A percentile compares a stretch with the other conserved stretches of the same genome.
phyloP scores from a whole-genome alignment of 2,329 filamentous ascomycete species.

The Coniella vitis region DNA sequence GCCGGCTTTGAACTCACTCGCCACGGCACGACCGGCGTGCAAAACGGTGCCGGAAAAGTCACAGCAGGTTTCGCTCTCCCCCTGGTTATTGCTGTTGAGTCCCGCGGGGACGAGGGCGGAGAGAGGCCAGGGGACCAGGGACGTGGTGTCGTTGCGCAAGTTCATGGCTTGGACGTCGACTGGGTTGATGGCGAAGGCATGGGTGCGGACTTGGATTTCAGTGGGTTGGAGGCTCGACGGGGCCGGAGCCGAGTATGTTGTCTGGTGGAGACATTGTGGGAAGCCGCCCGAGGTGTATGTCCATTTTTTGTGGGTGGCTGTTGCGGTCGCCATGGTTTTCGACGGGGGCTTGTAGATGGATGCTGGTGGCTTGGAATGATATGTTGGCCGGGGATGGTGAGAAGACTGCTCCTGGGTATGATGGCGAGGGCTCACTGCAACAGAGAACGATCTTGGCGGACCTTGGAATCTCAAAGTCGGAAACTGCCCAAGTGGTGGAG shows the following conservation, averaged over 20 bases:
- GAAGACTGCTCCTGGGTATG: too few relatives aligned
- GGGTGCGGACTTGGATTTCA: slow-evolving; percentile 14
- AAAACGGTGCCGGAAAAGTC: slow-evolving; percentile 1
- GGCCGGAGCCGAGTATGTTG: background rate
- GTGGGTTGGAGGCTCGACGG: background rate
- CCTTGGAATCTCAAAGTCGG: background rate
- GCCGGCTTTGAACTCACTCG: background rate
- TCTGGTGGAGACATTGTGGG: slow-evolving; percentile 5
- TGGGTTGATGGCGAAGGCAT: slow-evolving; percentile 18
- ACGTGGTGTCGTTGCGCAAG: background rate
- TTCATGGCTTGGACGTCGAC: slow-evolving; percentile 19
- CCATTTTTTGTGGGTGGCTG: slow-evolving; percentile 1
- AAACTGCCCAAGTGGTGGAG: too few relatives aligned
- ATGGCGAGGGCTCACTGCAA: background rate
- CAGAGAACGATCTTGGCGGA: background rate
- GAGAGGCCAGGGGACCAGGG: background rate
- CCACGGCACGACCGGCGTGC: background rate
- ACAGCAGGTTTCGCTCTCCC: slow-evolving; percentile 4
- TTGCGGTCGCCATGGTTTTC: background rate
- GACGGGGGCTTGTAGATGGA: background rate
- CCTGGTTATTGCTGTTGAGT: background rate
- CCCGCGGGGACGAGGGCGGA: background rate
- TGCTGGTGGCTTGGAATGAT: too few relatives aligned
- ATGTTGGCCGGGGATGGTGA: too few relatives aligned
- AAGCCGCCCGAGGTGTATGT: slow-evolving; percentile 4